Evolutionary conservation across 768 basidiomycete genomes (phyloP), one percentile per base, ranked within the genome.

Genomic region (Lentinula sp.): DNA sequence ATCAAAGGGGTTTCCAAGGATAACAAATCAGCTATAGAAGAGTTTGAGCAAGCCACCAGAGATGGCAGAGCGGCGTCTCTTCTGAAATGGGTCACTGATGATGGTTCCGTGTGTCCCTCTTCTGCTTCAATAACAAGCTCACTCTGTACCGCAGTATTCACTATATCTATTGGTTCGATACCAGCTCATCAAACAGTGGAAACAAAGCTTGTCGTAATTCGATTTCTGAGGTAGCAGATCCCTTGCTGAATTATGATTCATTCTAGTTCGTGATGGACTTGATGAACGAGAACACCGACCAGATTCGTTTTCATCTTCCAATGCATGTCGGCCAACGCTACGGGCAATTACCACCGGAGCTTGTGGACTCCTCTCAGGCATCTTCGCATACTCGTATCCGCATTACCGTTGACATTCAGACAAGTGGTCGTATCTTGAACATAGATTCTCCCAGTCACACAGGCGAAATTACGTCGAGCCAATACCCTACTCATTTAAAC

Each of bases 151-250:
- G 0, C 49, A 86, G 84, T 83, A 57, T 84, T 85, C 65, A 81
- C 78, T 0, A 81, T 86, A 40, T 85, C 84, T 3, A 65, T 86
- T 4, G 84, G 84, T 9, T 78, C 80, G 0, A 76, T 86, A 55
- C 80, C 80, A 34, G 71, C 79, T 0, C 62, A 64, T 1, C 64
- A 75, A 45, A 77, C 68, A 1, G 76, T 84, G 3, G 71, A 69
- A 28, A 74, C 76, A 0, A 70, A 69, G 37, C 28, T 84, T 37
- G 78, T 77, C 48, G 84, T 84, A 64, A 57, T 78, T 66, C 52
- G 21, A 37, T 50, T 13, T 56, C 31, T 51, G 34, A 40, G 31
- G 35, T 16, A 9, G 55, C 31, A 49, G 34, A 11, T 21, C 31
- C 18, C 62, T 52, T 34, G 15, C 57, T 48, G 6, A 64, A 16